Evolutionary conservation across 306 rosid genomes (phyloP), one percentile per base, ranked within the genome.

Genomic region (Cicer cuneatum): DNA sequence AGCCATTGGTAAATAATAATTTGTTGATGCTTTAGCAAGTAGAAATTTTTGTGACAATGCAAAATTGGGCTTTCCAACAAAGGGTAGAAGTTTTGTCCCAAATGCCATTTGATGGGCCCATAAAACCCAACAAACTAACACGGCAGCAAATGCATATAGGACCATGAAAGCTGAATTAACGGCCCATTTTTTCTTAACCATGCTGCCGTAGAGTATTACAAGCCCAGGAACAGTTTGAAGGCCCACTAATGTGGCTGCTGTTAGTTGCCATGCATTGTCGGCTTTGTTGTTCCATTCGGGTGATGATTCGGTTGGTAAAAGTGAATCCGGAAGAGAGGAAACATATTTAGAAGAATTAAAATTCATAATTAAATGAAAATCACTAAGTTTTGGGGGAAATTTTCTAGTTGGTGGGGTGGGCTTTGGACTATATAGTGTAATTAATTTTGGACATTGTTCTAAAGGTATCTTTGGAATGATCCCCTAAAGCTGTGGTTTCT

Each of bases 91-190:
- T 13, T 0, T 52, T 7, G 29, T 1, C 0, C 92, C 92, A 40
- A 91, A 89, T 2, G 91, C 86, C 92, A 89, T 91, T 6, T 47
- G 19, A 52, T 91, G 91, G 41, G 88, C 97, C 92, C 95, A 91
- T 0, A 82, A 57, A 1, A 89, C 92, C 97, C 97, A 91, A 69
- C 95, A 89, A 9, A 91, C 5, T 6, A 91, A 86, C 2, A 83
- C 95, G 0, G 78, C 78, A 0, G 93, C 87, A 1, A 87, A 92
- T 48, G 87, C 87, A 3, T 85, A 89, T 0, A 89, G 81, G 53
- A 88, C 93, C 97, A 86, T 89, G 78, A 89, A 89, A 0, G 91
- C 89, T 0, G 91, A 89, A 66, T 91, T 91, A 35, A 89, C 86
- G 1, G 89, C 92, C 95, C 95, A 87, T 83, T 89, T 89, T 16